Evolutionary conservation across 352 stramenopile genomes (phyloP), one percentile per base, ranked within the genome.

Genomic region (Phytophthora podocarpi): DNA sequence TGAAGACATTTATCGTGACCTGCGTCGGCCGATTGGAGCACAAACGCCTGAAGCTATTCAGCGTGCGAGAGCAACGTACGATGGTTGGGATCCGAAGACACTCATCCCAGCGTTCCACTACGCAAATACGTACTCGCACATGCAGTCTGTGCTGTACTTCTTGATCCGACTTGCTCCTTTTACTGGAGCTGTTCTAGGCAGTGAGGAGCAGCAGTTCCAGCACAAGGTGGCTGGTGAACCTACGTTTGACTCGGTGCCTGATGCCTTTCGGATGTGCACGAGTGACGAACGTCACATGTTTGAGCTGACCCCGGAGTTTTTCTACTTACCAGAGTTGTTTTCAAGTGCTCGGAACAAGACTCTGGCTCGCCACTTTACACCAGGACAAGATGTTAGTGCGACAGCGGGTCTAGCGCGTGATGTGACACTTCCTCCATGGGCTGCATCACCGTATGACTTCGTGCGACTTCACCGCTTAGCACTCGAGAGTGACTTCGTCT

Each of bases 401-500:
- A 70, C 70, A 13, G 49, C 64, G 9, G 61, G 62, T 4, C 62
- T 99, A 18, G 80, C 91, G 24, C 76, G 71, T 11, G 63, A 98
- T 56, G 95, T 99, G 10, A 78, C 70, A 27, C 78, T 99, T 39
- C 98, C 98, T 18, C 91, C 88, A 20, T 99, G 98, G 97, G 97
- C 97, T 8, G 90, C 94, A 5, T 97, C 94, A 21, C 63, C 95
- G 10, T 91, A 98, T 57, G 85, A 98, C 42, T 99, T 99, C 64
- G 93, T 99, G 20, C 87, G 90, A 18, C 88, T 99, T 42, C 97
- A 97, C 70, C 92, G 94, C 9, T 63, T 98, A 50, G 97, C 98
- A 9, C 86, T 99, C 21, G 98, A 99, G 74, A 99, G 93, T 70
- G 97, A 99, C 39, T 97, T 97, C 64, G 97, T 99, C 1, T 99